phyloP scores from a whole-genome alignment of 345 rosid genomes.

The Corchorus capsularis region DNA sequence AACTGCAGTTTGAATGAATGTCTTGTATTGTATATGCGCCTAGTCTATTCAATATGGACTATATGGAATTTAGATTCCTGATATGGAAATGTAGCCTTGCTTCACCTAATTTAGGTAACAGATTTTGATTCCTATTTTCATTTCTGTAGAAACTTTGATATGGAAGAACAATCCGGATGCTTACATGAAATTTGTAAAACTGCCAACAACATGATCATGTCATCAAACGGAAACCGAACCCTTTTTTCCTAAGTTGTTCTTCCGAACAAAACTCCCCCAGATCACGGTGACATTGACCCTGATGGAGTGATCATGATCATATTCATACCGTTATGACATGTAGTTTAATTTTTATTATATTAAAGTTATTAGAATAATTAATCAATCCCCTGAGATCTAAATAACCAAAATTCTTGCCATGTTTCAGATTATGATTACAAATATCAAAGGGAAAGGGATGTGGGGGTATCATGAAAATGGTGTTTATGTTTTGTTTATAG shows the following conservation, averaged over 20 bases:
- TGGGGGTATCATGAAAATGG: constrained; percentile 23
- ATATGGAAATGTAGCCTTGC: background rate
- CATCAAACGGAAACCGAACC: no score
- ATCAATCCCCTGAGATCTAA: constrained; percentile 6
- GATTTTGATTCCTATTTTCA: background rate
- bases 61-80: background rate
- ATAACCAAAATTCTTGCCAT: constrained; percentile 29
- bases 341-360: background rate
- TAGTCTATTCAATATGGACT: background rate
- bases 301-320: background rate
- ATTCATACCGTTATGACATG: background rate
- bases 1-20: background rate
- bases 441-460: constrained; percentile 25
- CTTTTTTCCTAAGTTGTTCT: no score
- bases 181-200: background rate
- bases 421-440: constrained; percentile 25
- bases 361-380: constrained; percentile 10
- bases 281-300: constrained; percentile 8
- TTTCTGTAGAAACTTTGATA: background rate
- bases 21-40: background rate
- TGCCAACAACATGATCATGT: no score
- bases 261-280: background rate
- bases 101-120: constrained; percentile 6
- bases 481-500: constrained; percentile 31
- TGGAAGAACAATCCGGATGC: background rate